These are phyloP conservation scores for Tanacetum coccineum DNA, from an alignment of 129 eudicot genomes.

Conservation along the genomic window DNA sequence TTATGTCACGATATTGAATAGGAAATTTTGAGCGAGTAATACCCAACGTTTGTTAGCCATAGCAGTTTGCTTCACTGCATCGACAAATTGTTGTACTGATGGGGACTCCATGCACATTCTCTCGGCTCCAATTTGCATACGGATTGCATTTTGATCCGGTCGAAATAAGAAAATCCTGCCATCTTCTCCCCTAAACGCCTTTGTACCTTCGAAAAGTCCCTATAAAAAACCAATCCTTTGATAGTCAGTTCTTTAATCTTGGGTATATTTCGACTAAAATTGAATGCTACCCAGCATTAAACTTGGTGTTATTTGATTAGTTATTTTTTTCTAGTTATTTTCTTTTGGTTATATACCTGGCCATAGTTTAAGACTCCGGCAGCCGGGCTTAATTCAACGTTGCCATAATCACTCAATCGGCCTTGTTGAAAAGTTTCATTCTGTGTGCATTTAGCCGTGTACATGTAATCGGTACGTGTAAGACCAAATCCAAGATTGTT, in stretches of 20 bases:
- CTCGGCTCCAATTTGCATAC: conserved; percentile 86
- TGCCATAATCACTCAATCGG: conserved; percentile 47
- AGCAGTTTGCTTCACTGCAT: conserved; percentile 80
- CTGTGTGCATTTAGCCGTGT: conserved; percentile 48
- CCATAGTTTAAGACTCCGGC: conserved; percentile 92
- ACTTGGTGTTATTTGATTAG: not conserved
- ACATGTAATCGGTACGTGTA: conserved; percentile 71
- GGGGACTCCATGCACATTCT: conserved; percentile 96
- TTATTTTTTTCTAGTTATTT: not conserved
- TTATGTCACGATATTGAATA: not conserved
- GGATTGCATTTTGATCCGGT: conserved; percentile 71
- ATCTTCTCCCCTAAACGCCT: conserved; percentile 67
- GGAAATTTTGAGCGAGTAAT: not conserved
- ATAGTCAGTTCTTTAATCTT: no score
- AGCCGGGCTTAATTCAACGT: conserved; percentile 74
- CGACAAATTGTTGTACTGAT: conserved; percentile 60
- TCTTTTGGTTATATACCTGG: conserved; percentile 46
- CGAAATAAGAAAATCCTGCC: conserved; percentile 73
- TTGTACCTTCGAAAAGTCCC: conserved; percentile 89
- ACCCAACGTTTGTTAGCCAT: conserved; percentile 90
- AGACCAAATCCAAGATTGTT: conserved; percentile 75
- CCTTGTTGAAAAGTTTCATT: conserved; percentile 47
- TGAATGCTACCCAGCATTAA: no score
- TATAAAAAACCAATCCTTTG: conserved; percentile 7
- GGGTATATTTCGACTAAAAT: no score